These are phyloP conservation scores for Podaxis sp. DNA, from an alignment of 768 basidiomycete species.

Conservation along the genomic window DNA sequence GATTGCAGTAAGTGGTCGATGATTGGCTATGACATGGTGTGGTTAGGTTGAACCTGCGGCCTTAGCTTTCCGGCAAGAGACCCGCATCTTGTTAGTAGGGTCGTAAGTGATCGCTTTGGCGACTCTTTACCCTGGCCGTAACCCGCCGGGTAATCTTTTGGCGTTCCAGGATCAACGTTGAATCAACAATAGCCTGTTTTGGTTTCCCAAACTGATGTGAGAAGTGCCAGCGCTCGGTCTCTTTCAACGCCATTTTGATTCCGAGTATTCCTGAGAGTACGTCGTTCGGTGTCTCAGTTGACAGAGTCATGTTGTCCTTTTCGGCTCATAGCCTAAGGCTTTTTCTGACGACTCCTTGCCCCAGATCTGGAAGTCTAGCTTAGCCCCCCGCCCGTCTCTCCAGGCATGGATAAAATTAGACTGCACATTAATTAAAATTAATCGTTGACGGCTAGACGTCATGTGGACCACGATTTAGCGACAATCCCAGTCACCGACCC, in stretches of 20 bases:
- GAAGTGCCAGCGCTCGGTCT: too few species aligned
- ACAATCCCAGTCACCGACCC: neutral
- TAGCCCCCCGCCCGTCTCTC: neutral
- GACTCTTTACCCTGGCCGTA: neutral
- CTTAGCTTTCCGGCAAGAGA: too few species aligned
- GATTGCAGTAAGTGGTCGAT: too few species aligned
- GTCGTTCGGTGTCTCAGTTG: too few species aligned
- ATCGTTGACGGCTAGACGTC: neutral
- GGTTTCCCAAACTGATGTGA: neutral
- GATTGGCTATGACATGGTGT: too few species aligned
- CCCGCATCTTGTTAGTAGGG: too few species aligned
- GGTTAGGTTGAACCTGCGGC: too few species aligned
- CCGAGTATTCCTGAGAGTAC: too few species aligned
- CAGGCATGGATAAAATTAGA: neutral
- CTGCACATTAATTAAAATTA: neutral
- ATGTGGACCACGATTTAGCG: constrained; percentile 8
- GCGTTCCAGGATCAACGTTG: neutral
- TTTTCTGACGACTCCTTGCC: neutral
- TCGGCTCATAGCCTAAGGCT: too few species aligned
- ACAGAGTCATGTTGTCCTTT: too few species aligned
- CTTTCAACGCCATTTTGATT: too few species aligned
- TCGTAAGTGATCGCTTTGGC: too few species aligned
- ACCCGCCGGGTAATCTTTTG: neutral
- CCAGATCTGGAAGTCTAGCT: neutral
- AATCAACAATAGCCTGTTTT: neutral